Percentiles rank a stretch among this genome's conserved stretches.
These are phyloP conservation scores for Penicillium canescens DNA, from an alignment of 495 filamentous ascomycete species.

Conservation along the genomic window DNA sequence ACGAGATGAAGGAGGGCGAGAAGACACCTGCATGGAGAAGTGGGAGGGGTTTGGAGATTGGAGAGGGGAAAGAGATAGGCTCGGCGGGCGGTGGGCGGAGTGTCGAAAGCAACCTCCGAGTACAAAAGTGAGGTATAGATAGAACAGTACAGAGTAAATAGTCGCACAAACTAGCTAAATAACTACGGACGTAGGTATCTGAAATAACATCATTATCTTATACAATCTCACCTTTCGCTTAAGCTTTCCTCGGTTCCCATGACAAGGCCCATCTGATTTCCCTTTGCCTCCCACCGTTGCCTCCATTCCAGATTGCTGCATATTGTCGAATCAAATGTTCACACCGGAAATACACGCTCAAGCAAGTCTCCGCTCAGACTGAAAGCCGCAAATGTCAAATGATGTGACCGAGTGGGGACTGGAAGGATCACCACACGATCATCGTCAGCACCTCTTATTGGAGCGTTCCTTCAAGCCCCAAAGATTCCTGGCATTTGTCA, in stretches of 20 bases:
- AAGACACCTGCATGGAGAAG: conserved; percentile 26
- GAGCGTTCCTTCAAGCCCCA: conserved; percentile 42
- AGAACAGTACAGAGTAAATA: too few species aligned
- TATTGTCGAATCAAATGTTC: conserved; percentile 7
- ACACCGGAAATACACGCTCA: neutral
- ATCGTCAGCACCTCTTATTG: conserved; percentile 22
- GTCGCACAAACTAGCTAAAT: too few species aligned
- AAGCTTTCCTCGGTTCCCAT: conserved; percentile 7
- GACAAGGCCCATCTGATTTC: conserved; percentile 22
- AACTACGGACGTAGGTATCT: neutral
- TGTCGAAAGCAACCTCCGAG: too few species aligned
- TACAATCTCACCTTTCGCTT: neutral
- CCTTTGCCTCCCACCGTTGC: conserved; percentile 22
- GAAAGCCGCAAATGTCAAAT: conserved; percentile 22
- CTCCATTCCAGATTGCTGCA: conserved; percentile 18
- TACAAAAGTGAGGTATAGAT: too few species aligned
- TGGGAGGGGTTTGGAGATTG: conserved; percentile 13
- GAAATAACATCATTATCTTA: neutral
- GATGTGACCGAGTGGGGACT: conserved; percentile 22
- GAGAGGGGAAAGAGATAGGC: conserved; percentile 13
- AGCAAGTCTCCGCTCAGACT: conserved; percentile 13
- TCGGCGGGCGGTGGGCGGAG: conserved; percentile 18
- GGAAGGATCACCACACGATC: conserved; percentile 15
- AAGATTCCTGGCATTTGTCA: conserved; percentile 36
- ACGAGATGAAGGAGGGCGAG: conserved; percentile 24